These are phyloP conservation scores for Hypoxylon lenormandii DNA, from an alignment of 495 filamentous ascomycete species.

Conservation along the genomic window DNA sequence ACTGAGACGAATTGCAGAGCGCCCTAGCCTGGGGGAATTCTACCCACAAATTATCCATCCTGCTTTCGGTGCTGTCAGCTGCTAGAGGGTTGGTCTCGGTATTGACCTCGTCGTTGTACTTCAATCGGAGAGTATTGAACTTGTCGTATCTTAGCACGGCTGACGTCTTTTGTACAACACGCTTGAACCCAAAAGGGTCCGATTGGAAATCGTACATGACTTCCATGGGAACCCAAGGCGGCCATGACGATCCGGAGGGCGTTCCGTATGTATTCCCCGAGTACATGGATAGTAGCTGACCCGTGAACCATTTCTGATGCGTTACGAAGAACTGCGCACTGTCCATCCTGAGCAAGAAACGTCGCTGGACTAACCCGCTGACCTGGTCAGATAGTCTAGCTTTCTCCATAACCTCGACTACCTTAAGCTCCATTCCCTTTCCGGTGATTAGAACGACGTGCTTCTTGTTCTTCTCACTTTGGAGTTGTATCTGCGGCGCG, in stretches of 20 bases:
- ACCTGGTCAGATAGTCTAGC: conserved; percentile 90
- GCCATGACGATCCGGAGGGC: conserved; percentile 85
- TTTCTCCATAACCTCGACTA: conserved; percentile 97
- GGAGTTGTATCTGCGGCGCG: conserved; percentile 95
- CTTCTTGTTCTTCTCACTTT: conserved; percentile 96
- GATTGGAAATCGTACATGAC: conserved; percentile 96
- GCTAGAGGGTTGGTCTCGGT: conserved; percentile 59
- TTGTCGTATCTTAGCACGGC: conserved; percentile 95
- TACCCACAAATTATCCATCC: conserved; percentile 95
- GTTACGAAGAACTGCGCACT: conserved; percentile 98
- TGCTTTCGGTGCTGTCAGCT: conserved; percentile 72
- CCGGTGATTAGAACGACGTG: conserved; percentile 91
- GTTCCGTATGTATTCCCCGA: conserved; percentile 93
- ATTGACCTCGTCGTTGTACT: conserved; percentile 94
- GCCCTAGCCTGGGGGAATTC: conserved; percentile 93
- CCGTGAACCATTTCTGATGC: conserved; percentile 84
- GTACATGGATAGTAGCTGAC: conserved; percentile 86
- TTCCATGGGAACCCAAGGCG: conserved; percentile 96
- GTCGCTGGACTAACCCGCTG: conserved; percentile 91
- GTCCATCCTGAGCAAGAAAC: conserved; percentile 93
- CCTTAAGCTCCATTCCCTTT: conserved; percentile 96
- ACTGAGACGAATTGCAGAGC: conserved; percentile 93
- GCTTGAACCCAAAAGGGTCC: conserved; percentile 92
- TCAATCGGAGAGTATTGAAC: conserved; percentile 95
- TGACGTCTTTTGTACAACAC: conserved; percentile 93